A percentile compares a stretch with the other conserved stretches of the same genome.
Evolutionary conservation across 306 rosid species (phyloP).

Genomic region (Cucumis sativus): Cucumber_9930_V3 NC_026659.2:23713501-23714000

Average conservation of each 20-base stretch:
- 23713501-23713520: too few species aligned
- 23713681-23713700: neutral
- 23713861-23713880: neutral
- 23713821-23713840: neutral
- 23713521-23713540: too few species aligned
- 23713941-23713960: neutral
- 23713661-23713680: neutral
- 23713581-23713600: neutral
- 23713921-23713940: neutral
- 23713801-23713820: neutral
- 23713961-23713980: neutral
- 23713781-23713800: neutral
- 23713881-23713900: neutral
- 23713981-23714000: neutral
- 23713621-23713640: neutral
- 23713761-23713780: neutral
- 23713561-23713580: neutral
- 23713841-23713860: neutral
- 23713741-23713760: neutral
- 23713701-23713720: neutral
- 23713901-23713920: neutral
- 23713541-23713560: too few species aligned
- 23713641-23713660: neutral
- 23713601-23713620: neutral
- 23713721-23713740: neutral